Percentiles rank a stretch among this genome's conserved stretches.
phyloP scores from a whole-genome alignment of 352 stramenopile genomes.

The Globisporangium megalacanthum region DNA sequence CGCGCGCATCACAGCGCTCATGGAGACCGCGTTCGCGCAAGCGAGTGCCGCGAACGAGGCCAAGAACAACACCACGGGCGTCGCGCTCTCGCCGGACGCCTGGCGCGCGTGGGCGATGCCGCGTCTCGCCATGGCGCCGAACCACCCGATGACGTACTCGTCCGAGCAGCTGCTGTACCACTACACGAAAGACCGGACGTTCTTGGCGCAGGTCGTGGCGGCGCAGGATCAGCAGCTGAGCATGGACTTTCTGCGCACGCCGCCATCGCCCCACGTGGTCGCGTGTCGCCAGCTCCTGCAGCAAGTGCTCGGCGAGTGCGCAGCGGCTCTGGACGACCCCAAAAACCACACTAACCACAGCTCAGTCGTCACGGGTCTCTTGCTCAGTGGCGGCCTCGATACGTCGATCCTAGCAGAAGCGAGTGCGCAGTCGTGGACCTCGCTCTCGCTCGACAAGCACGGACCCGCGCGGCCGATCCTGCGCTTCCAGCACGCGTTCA shows the following conservation, averaged over 20 bases:
- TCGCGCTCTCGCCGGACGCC: constrained; percentile 26
- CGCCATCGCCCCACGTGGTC: constrained; percentile 25
- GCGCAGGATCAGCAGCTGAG: constrained; percentile 25
- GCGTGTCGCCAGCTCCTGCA: constrained; percentile 49
- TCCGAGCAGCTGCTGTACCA: constrained; percentile 65
- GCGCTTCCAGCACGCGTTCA: constrained; percentile 44
- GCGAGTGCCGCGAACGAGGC: constrained; percentile 21
- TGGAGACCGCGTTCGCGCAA: constrained; percentile 41
- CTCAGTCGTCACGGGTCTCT: constrained; percentile 32
- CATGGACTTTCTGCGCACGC: constrained; percentile 41
- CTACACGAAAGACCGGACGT: constrained; percentile 58
- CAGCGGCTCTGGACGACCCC: neutral
- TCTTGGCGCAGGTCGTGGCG: constrained; percentile 29
- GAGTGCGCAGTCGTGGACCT: constrained; percentile 29
- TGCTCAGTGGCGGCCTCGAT: constrained; percentile 64
- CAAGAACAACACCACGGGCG: constrained; percentile 1
- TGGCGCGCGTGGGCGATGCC: constrained; percentile 55
- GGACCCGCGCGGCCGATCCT: constrained; percentile 35
- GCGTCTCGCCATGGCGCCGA: constrained; percentile 50
- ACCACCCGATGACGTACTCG: constrained; percentile 57
- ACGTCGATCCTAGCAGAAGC: constrained; percentile 69
- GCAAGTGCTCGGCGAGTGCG: constrained; percentile 39
- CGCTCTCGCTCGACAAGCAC: constrained; percentile 37
- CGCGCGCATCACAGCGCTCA: constrained; percentile 28
- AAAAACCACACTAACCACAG: constrained; percentile 16